A percentile compares a stretch with the other conserved stretches of the same genome.
phyloP scores from a whole-genome alignment of 2,329 filamentous ascomycete species.

The Aspergillus texensis region DNA sequence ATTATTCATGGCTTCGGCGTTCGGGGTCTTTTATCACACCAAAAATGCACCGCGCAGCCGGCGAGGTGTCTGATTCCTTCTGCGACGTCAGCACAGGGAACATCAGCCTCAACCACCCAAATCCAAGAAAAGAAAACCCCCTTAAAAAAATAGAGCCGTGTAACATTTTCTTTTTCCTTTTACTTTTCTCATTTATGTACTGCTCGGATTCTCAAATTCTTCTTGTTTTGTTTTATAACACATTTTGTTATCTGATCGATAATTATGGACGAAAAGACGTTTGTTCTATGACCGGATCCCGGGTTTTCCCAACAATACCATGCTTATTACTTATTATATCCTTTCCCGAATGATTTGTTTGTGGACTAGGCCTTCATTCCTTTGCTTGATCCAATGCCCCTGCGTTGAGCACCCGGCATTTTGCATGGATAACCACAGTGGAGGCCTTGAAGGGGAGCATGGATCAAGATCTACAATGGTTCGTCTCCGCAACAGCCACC shows the following conservation, averaged over 20 bases:
- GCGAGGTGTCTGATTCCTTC: conserved; percentile 23
- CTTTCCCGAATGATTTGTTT: background rate
- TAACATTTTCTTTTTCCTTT: background rate
- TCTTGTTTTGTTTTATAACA: conserved; percentile 10
- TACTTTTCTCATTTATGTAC: background rate
- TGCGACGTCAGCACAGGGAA: conserved; percentile 16
- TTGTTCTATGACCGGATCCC: background rate
- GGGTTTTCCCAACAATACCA: background rate
- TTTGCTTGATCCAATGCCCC: background rate
- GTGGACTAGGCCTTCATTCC: background rate
- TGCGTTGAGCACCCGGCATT: background rate
- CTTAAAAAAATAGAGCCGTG: conserved; percentile 9
- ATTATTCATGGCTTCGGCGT: conserved; percentile 38
- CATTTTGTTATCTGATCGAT: background rate
- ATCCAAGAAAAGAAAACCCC: conserved; percentile 1
- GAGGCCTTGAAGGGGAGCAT: background rate
- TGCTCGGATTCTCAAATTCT: conserved; percentile 3
- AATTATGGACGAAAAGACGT: conserved; percentile 3
- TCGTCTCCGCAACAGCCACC: background rate
- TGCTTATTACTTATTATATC: background rate
- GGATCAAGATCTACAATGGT: conserved; percentile 3
- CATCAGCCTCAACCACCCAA: conserved; percentile 1
- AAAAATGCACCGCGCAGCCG: conserved; percentile 24
- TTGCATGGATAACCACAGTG: too few relatives aligned
- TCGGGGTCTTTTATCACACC: conserved; percentile 33